phyloP scores from a whole-genome alignment of 768 basidiomycete genomes.

The Boletellus sp. region DNA sequence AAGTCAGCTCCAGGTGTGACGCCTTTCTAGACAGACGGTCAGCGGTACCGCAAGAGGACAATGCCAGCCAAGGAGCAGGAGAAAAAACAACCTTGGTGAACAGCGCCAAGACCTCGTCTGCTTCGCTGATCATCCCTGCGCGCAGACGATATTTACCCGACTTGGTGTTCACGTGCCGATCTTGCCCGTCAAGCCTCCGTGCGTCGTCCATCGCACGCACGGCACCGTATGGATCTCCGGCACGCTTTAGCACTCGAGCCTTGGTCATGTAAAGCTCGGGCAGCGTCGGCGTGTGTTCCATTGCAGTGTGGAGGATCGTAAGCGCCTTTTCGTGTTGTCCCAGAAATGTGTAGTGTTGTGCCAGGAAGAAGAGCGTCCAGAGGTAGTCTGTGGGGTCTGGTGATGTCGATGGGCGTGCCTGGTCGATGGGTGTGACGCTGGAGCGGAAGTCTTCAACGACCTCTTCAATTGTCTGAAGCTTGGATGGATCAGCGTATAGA shows the following conservation, averaged over 20 bases:
- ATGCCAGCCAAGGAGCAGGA: background rate
- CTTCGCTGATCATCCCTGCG: conserved; percentile 77
- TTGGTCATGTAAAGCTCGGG: conserved; percentile 84
- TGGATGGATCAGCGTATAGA: conserved; percentile 64
- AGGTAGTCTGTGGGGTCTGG: conserved; percentile 74
- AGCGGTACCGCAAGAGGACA: background rate
- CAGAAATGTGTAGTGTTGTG: conserved; percentile 79
- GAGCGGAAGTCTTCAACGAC: conserved; percentile 53
- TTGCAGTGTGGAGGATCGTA: conserved; percentile 57
- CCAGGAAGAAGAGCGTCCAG: conserved; percentile 94
- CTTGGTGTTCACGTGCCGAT: conserved; percentile 93
- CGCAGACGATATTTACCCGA: conserved; percentile 86
- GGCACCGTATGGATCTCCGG: conserved; percentile 75
- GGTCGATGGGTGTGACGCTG: conserved; percentile 35
- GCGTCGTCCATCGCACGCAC: conserved; percentile 78
- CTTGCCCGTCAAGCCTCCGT: conserved; percentile 83
- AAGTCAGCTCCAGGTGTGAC: conserved; percentile 76
- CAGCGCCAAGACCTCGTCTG: conserved; percentile 66
- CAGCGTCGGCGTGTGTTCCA: conserved; percentile 87
- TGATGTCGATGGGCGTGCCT: conserved; percentile 20
- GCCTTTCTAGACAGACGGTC: conserved; percentile 69
- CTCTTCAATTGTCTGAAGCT: conserved; percentile 66
- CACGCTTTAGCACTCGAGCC: conserved; percentile 81
- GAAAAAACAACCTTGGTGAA: conserved; percentile 76
- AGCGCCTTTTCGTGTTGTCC: conserved; percentile 48